phyloP scores from a whole-genome alignment of 169 alveolate genomes.

The Prorocentrum cordatum region DNA sequence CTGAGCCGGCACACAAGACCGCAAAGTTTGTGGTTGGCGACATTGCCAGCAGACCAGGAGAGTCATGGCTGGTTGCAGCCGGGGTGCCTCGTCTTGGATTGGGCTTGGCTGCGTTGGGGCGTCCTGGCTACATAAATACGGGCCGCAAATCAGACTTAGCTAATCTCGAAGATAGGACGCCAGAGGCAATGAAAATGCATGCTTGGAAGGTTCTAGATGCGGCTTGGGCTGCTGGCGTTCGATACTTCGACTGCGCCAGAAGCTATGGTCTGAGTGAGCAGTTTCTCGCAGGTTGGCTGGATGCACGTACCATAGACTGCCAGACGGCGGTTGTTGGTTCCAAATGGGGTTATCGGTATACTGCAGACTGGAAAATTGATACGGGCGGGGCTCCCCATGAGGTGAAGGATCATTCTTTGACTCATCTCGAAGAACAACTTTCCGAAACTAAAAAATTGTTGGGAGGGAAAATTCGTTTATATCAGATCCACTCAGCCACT shows the following conservation, averaged over 20 bases:
- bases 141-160: conserved; percentile 10
- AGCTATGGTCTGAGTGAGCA: conserved; percentile 63
- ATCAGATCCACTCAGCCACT: conserved; percentile 47
- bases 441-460: background rate
- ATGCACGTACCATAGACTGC: background rate
- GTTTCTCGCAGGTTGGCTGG: conserved; percentile 16
- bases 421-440: background rate
- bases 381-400: conserved; percentile 39
- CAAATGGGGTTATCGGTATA: conserved; percentile 61
- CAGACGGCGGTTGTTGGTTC: conserved; percentile 35
- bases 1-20: too few species aligned
- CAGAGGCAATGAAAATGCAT: conserved; percentile 7
- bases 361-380: conserved; percentile 41
- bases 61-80: too few species aligned
- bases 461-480: conserved; percentile 11
- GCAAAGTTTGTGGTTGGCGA: too few species aligned
- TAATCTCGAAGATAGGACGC: background rate
- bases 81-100: too few species aligned
- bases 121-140: conserved; percentile 55
- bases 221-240: background rate
- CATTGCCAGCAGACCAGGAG: too few species aligned
- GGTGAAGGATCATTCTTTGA: conserved; percentile 35
- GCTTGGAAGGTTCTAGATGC: conserved; percentile 42
- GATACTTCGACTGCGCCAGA: background rate
- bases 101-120: conserved; percentile 57